Conservation (phyloP, 495 filamentous ascomycete genomes). For the Hypoxylon rickii region DNA sequence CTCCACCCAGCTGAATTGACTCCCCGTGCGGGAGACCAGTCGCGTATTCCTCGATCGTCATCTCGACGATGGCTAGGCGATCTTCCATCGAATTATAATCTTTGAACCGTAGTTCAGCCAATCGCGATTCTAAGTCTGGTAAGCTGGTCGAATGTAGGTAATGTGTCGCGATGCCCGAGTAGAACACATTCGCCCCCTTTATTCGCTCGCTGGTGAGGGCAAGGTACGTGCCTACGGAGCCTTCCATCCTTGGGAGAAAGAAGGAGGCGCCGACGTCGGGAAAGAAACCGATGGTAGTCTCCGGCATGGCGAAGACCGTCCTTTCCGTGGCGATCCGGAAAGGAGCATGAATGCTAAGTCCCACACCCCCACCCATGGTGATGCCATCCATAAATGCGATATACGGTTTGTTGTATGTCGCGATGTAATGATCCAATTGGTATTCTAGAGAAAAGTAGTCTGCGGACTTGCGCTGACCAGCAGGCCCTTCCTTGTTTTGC, state of each 20-base stretch:
- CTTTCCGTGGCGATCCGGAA: conserved; percentile 96
- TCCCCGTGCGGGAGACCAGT: conserved; percentile 78
- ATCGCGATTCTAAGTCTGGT: conserved; percentile 75
- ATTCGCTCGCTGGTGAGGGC: conserved; percentile 84
- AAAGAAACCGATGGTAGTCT: conserved; percentile 97
- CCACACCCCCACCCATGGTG: conserved; percentile 98
- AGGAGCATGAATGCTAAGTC: conserved; percentile 90
- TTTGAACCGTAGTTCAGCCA: conserved; percentile 85
- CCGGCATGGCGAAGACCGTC: conserved; percentile 96
- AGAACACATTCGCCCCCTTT: conserved; percentile 80
- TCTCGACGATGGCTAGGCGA: conserved; percentile 73
- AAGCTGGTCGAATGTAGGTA: conserved; percentile 89
- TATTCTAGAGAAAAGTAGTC: conserved; percentile 94
- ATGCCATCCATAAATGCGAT: conserved; percentile 97
- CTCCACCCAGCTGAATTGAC: conserved; percentile 64
- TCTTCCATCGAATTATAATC: conserved; percentile 66
- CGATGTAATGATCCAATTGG: conserved; percentile 89
- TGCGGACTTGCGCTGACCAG: conserved; percentile 69
- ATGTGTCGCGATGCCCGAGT: conserved; percentile 87
- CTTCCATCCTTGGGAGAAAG: conserved; percentile 89
- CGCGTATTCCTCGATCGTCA: conserved; percentile 87
- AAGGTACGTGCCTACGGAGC: conserved; percentile 83
- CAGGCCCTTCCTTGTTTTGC: conserved; percentile 67
- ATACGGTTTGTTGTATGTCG: conserved; percentile 92
- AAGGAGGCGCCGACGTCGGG: conserved; percentile 96